phyloP scores from a whole-genome alignment of 768 basidiomycete genomes.

The Sporobolomyces roseus region DNA sequence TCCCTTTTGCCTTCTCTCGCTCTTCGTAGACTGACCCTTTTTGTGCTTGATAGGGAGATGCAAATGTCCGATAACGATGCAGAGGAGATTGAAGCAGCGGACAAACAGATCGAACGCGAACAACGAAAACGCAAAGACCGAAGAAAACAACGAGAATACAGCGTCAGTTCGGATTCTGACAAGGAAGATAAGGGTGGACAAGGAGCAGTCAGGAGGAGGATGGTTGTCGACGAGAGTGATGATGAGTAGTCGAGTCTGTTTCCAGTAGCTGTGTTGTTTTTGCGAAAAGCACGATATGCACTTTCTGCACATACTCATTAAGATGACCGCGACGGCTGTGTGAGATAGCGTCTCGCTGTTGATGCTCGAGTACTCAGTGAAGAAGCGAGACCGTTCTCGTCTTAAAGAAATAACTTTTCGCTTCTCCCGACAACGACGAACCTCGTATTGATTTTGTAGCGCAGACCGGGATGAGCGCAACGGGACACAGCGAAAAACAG shows the following conservation, averaged over 20 bases:
- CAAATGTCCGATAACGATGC: constrained; percentile 5
- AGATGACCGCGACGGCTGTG: too few species aligned
- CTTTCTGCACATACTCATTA: too few species aligned
- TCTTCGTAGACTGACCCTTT: not conserved
- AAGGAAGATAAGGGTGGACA: constrained; percentile 5
- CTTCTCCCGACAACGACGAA: too few species aligned
- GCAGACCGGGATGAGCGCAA: too few species aligned
- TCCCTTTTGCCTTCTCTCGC: not conserved
- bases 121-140: constrained; percentile 32
- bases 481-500: too few species aligned
- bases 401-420: too few species aligned
- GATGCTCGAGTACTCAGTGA: too few species aligned
- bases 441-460: too few species aligned
- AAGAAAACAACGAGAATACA: constrained; percentile 14
- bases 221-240: constrained; percentile 13
- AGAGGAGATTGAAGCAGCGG: constrained; percentile 35
- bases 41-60: constrained; percentile 13
- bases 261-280: not conserved
- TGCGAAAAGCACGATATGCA: too few species aligned
- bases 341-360: too few species aligned
- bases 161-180: not conserved
- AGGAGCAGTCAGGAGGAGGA: constrained; percentile 1
- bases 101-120: constrained; percentile 23
- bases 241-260: not conserved
- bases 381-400: too few species aligned